Evolutionary conservation across 2,329 filamentous ascomycete genomes (phyloP), one percentile per base, ranked within the genome.

Genomic region (Simplicillium sp.): DNA sequence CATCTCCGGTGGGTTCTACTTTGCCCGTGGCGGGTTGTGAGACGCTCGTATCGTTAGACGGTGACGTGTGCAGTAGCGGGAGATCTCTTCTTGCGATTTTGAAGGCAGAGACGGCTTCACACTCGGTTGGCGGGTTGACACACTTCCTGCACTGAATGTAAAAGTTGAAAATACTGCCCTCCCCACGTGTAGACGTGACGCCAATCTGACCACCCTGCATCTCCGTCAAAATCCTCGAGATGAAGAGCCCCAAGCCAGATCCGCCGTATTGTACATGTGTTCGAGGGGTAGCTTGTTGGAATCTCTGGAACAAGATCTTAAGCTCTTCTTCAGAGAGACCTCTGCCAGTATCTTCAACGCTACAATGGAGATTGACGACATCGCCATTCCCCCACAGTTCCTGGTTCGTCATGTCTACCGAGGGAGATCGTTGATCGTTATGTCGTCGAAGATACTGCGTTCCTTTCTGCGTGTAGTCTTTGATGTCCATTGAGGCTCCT

Each of bases 201-300:
- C 83, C 83, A 41, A 88, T 86, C 54, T 87, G 82, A 3, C 84
- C 84, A 12, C 84, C 84, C 60, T 88, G 84, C 38, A 88, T 64
- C 54, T 88, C 83, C 2, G 82, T 84, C 37, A 89, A 63, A 50
- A 84, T 83, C 31, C 83, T 72, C 4, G 80, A 86, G 54, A 89
- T 88, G 62, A 87, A 88, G 1, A 89, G 64, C 1, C 82, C 82
- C 1, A 86, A 62, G 0, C 82, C 82, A 1, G 77, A 82, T 7
- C 82, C 82, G 16, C 82, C 82, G 46, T 85, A 86, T 46, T 83
- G 77, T 3, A 85, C 79, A 51, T 86, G 82, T 0, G 81, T 85
- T 20, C 80, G 68, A 4, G 80, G 80, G 7, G 75, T 76, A 1
- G 80, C 79, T 53, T 84, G 80, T 11, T 78, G 80, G 55, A 84